These are phyloP conservation scores for Arabis hirsuta DNA, from an alignment of 345 rosid genomes.

Conservation along the genomic window DNA sequence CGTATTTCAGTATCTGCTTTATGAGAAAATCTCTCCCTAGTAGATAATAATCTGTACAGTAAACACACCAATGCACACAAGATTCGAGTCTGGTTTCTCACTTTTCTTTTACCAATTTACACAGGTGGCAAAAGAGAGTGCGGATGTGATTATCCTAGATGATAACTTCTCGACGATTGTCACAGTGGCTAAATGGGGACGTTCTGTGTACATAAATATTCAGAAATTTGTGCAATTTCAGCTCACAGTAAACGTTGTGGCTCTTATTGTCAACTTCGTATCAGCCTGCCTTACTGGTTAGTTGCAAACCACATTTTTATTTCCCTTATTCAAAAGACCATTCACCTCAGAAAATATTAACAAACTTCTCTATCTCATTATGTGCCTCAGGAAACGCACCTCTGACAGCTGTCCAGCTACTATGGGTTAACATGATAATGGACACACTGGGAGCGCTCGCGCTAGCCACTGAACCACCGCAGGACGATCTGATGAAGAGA, in stretches of 20 bases:
- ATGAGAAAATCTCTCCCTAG: not conserved
- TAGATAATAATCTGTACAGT: not conserved
- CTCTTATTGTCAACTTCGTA: constrained; percentile 80
- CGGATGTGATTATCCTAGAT: constrained; percentile 85
- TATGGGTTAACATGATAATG: constrained; percentile 95
- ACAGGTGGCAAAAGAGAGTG: constrained; percentile 90
- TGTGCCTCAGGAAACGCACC: constrained; percentile 68
- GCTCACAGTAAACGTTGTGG: constrained; percentile 85
- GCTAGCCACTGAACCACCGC: constrained; percentile 88
- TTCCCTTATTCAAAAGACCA: not conserved
- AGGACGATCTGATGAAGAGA: constrained; percentile 69
- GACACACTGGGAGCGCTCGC: constrained; percentile 91
- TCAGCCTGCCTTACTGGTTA: constrained; percentile 91
- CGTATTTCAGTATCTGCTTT: constrained; percentile 8
- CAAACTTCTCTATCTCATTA: constrained; percentile 5
- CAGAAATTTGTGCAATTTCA: constrained; percentile 95
- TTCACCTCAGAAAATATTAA: constrained; percentile 11
- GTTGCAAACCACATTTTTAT: constrained; percentile 23
- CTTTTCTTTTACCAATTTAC: not conserved
- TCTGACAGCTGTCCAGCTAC: constrained; percentile 80
- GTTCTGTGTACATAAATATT: constrained; percentile 83
- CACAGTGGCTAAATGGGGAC: constrained; percentile 92
- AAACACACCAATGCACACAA: not conserved
- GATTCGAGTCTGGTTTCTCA: not conserved
- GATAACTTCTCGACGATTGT: constrained; percentile 83